Evolutionary conservation across 2,329 filamentous ascomycete genomes (phyloP).

Genomic region (Huntiella abstrusa): DNA sequence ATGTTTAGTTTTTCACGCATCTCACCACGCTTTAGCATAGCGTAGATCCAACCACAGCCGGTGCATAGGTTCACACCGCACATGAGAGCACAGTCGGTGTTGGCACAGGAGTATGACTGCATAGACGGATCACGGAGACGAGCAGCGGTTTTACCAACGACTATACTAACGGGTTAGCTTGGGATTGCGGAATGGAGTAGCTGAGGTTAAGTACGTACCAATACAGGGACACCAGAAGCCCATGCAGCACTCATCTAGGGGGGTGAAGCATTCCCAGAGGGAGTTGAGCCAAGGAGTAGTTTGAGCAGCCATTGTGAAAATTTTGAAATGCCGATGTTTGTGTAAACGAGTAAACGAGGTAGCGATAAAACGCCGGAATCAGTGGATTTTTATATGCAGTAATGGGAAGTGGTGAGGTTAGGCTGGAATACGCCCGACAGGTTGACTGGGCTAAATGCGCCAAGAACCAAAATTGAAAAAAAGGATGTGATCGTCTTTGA

Average conservation of each 20-base stretch:
- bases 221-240: conserved; percentile 25
- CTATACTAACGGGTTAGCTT: conserved; percentile 14
- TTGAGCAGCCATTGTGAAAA: too few relatives aligned
- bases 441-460: too few relatives aligned
- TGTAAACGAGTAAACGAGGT: too few relatives aligned
- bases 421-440: neutral
- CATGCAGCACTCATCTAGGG: conserved; percentile 22
- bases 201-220: conserved; percentile 18
- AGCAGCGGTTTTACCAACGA: conserved; percentile 25
- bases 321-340: too few relatives aligned
- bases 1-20: conserved; percentile 36
- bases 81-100: conserved; percentile 25
- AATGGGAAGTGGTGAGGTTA: neutral
- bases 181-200: too few relatives aligned
- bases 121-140: conserved; percentile 26
- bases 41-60: conserved; percentile 26
- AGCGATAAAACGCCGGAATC: too few relatives aligned
- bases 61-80: conserved; percentile 21
- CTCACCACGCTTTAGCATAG: conserved; percentile 33
- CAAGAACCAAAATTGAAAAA: conserved; percentile 4
- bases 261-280: conserved; percentile 23
- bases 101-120: conserved; percentile 19
- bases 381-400: neutral
- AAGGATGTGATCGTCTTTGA: neutral
- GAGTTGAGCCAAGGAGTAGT: conserved; percentile 18